Evolutionary conservation across 139 green algal genomes (phyloP).

Genomic region (Coccomyxa sp.): DNA sequence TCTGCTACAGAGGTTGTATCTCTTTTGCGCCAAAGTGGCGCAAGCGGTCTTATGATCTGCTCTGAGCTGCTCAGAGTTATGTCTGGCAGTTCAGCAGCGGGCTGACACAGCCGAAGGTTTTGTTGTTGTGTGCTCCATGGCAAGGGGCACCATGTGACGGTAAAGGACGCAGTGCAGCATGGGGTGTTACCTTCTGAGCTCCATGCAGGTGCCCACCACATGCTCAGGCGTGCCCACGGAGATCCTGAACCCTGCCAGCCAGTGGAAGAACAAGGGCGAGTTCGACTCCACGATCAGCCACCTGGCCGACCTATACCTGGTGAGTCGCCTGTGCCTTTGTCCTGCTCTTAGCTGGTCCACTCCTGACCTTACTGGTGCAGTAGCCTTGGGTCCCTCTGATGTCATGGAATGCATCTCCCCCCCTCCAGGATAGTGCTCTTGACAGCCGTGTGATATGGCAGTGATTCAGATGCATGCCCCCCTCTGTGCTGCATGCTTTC

Average conservation of each 20-base stretch:
- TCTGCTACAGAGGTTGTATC: neutral
- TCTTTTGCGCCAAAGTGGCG: neutral
- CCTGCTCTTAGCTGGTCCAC: neutral
- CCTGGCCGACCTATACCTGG: conserved; percentile 52
- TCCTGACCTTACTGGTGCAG: neutral
- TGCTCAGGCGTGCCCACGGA: conserved; percentile 61
- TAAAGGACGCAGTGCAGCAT: neutral
- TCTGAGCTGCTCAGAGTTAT: neutral
- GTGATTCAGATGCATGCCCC: too few relatives aligned
- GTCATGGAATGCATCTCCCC: neutral
- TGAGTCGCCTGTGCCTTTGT: neutral
- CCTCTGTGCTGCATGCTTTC: too few relatives aligned
- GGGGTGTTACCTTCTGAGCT: too few relatives aligned
- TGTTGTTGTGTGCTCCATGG: neutral
- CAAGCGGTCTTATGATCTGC: neutral
- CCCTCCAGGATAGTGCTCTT: neutral
- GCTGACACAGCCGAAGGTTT: neutral
- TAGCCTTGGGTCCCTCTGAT: neutral
- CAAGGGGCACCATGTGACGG: neutral
- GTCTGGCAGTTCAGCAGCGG: neutral
- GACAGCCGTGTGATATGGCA: neutral
- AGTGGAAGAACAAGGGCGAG: conserved; percentile 53
- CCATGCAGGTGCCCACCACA: conserved; percentile 46
- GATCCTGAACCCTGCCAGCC: conserved; percentile 61
- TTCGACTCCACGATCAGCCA: conserved; percentile 60